These are phyloP conservation scores for Aspergillus pseudoglaucus DNA, from an alignment of 2,329 filamentous ascomycete genomes.

Conservation along the genomic window DNA sequence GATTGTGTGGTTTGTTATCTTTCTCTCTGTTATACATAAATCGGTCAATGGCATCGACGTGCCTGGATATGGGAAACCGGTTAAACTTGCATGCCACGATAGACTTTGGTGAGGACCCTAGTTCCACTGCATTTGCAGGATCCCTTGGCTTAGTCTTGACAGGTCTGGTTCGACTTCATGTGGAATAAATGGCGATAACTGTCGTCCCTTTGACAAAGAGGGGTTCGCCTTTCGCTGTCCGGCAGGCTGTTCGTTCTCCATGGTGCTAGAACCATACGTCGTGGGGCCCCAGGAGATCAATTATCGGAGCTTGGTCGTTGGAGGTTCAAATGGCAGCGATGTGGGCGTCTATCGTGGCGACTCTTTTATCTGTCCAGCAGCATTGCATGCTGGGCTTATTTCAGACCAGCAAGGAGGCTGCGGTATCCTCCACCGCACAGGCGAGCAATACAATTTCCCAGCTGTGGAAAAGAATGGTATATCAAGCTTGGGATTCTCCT, in stretches of 20 bases:
- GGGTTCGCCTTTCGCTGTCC: conserved; percentile 54
- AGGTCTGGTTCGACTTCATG: conserved; percentile 40
- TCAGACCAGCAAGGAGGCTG: conserved; percentile 50
- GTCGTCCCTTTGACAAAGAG: conserved; percentile 50
- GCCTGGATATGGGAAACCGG: conserved; percentile 27
- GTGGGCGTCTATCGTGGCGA: conserved; percentile 52
- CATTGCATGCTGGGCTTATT: conserved; percentile 55
- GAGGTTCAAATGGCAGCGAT: conserved; percentile 42
- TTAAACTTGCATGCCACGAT: conserved; percentile 28
- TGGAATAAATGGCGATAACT: conserved; percentile 51
- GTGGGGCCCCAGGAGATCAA: conserved; percentile 51
- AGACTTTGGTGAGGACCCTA: conserved; percentile 29
- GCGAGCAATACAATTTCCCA: conserved; percentile 45
- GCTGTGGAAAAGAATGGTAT: conserved; percentile 45
- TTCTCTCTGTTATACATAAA: conserved; percentile 24
- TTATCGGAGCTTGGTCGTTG: conserved; percentile 50
- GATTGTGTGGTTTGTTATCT: conserved; percentile 27
- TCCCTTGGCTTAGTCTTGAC: conserved; percentile 1
- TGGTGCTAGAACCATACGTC: conserved; percentile 50
- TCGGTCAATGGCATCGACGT: conserved; percentile 26
- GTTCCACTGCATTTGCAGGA: not conserved
- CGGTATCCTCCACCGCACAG: conserved; percentile 48
- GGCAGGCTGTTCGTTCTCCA: conserved; percentile 48
- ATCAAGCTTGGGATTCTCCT: conserved; percentile 47
- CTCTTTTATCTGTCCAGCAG: conserved; percentile 55